These are phyloP conservation scores for Nosema muscidifuracis DNA, from an alignment of 371 early-diverging fungal species.

Conservation along the genomic window DNA sequence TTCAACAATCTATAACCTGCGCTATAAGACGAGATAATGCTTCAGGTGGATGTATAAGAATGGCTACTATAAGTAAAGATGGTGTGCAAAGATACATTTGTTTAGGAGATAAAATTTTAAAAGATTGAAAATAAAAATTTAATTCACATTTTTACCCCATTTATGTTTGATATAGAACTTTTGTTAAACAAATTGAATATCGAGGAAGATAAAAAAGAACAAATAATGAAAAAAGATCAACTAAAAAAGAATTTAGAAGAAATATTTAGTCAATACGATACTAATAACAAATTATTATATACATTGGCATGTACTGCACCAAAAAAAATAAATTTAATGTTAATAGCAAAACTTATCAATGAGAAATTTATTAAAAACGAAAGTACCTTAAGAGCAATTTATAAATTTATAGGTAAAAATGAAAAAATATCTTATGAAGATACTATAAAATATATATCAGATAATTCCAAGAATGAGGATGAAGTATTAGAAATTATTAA, in stretches of 20 bases:
- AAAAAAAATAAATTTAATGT: slow-evolving; percentile 29
- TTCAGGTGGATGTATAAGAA: slow-evolving; percentile 91
- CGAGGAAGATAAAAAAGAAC: slow-evolving; percentile 28
- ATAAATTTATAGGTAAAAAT: slow-evolving; percentile 12
- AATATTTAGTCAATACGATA: slow-evolving; percentile 4
- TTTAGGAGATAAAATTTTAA: slow-evolving; percentile 67
- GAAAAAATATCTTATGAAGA: slow-evolving; percentile 16
- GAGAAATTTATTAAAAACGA: slow-evolving; percentile 40
- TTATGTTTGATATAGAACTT: slow-evolving; percentile 26
- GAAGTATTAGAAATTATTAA: slow-evolving; percentile 25
- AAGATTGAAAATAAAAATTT: background rate
- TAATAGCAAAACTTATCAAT: slow-evolving; percentile 29
- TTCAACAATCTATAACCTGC: slow-evolving; percentile 80
- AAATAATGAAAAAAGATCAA: slow-evolving; percentile 45
- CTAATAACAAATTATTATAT: slow-evolving; percentile 45
- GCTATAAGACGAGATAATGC: slow-evolving; percentile 94
- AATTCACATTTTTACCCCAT: background rate
- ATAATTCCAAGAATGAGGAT: slow-evolving; percentile 17
- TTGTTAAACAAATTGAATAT: slow-evolving; percentile 42
- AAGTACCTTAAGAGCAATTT: slow-evolving; percentile 32
- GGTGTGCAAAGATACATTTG: slow-evolving; percentile 80
- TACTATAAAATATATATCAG: slow-evolving; percentile 23
- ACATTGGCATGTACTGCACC: slow-evolving; percentile 45
- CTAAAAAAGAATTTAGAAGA: slow-evolving; percentile 38
- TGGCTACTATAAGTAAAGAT: slow-evolving; percentile 82